Percentiles rank a stretch among this genome's conserved stretches.
phyloP scores from a whole-genome alignment of 345 rosid genomes.

The Populus davidiana region DNA sequence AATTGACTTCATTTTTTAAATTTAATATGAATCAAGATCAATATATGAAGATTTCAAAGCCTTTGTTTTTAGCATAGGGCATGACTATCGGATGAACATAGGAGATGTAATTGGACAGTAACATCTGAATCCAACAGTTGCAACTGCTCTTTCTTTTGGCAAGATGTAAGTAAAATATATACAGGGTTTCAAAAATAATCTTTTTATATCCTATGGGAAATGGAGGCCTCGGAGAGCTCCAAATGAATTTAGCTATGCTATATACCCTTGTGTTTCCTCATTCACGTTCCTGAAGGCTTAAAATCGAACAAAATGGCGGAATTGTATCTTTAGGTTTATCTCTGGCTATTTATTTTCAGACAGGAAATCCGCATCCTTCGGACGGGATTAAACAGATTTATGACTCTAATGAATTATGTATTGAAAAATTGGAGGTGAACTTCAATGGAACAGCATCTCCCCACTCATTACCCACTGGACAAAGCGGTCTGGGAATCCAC shows the following conservation, averaged over 20 bases:
- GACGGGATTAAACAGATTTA: constrained; percentile 35
- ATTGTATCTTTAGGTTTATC: constrained; percentile 8
- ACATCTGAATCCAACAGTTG: background rate
- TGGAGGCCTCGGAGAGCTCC: background rate
- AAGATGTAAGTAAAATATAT: constrained; percentile 13
- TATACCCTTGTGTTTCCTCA: constrained; percentile 12
- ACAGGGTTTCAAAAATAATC: constrained; percentile 14
- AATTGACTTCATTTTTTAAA: too few species aligned
- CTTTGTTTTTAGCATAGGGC: too few species aligned
- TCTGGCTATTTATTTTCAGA: constrained; percentile 15
- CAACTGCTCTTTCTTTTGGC: background rate
- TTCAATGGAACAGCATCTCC: constrained; percentile 35
- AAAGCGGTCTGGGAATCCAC: constrained; percentile 49
- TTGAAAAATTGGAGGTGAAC: constrained; percentile 4
- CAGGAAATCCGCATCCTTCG: constrained; percentile 48
- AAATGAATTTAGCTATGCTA: constrained; percentile 16
- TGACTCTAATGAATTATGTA: constrained; percentile 7
- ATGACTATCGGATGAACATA: too few species aligned
- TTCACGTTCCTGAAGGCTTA: constrained; percentile 4
- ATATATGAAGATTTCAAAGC: too few species aligned
- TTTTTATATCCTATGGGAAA: background rate
- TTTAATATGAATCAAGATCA: too few species aligned
- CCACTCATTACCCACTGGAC: constrained; percentile 67
- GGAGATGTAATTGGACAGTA: background rate
- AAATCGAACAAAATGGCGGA: constrained; percentile 10